Evolutionary conservation across 768 basidiomycete species (phyloP).

Genomic region (Rhizopogon roseolus): DNA sequence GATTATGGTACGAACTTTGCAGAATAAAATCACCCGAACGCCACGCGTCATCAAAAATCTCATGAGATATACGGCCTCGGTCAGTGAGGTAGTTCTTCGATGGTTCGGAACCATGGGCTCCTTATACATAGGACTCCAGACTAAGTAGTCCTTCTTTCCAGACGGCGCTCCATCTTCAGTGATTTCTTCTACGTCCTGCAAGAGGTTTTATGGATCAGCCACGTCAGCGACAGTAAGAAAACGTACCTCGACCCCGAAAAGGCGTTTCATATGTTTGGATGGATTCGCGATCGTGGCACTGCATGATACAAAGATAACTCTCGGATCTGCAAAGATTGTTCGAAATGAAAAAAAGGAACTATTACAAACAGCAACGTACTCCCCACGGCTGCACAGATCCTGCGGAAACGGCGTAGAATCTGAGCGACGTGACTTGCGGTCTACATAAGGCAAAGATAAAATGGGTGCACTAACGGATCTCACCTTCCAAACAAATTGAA

Average conservation of each 20-base stretch:
- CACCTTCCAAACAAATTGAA: slow-evolving; percentile 77
- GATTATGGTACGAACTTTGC: slow-evolving; percentile 48
- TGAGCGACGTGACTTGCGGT: slow-evolving; percentile 69
- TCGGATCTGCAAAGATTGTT: slow-evolving; percentile 34
- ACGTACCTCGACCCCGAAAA: slow-evolving; percentile 59
- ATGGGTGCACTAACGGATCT: not conserved
- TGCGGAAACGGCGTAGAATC: slow-evolving; percentile 68
- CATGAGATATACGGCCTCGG: slow-evolving; percentile 71
- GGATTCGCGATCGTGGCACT: slow-evolving; percentile 86
- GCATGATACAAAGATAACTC: slow-evolving; percentile 70
- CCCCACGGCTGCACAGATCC: slow-evolving; percentile 73
- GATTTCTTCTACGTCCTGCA: slow-evolving; percentile 57
- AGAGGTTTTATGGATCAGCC: not conserved
- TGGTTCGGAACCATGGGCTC: slow-evolving; percentile 49
- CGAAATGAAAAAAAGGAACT: not conserved
- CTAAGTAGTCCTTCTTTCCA: slow-evolving; percentile 71
- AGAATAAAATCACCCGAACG: slow-evolving; percentile 81
- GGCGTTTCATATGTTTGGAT: slow-evolving; percentile 63
- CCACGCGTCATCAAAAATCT: slow-evolving; percentile 79
- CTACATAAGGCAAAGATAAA: not conserved
- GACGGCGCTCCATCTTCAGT: slow-evolving; percentile 81
- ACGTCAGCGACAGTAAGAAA: not conserved
- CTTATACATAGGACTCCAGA: slow-evolving; percentile 69
- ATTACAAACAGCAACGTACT: slow-evolving; percentile 39
- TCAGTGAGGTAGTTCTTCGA: slow-evolving; percentile 54